Percentiles rank a stretch among this genome's conserved stretches.
Evolutionary conservation across 2,329 filamentous ascomycete genomes (phyloP).

Genomic region (Exophiala phaeomuriformis): DNA sequence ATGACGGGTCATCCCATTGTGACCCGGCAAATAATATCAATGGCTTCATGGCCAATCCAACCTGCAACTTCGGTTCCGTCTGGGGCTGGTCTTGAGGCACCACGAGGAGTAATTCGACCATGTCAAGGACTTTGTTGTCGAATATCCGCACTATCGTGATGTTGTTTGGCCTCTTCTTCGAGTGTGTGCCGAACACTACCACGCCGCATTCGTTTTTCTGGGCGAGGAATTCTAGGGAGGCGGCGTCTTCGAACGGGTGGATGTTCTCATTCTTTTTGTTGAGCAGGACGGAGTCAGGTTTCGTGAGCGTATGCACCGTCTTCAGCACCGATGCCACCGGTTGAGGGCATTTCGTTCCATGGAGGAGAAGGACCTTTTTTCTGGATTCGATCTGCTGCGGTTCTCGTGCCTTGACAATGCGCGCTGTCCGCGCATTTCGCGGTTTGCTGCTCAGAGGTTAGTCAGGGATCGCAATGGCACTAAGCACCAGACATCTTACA

Average conservation of each 20-base stretch:
- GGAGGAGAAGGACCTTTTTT: conserved; percentile 82
- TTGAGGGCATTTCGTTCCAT: conserved; percentile 77
- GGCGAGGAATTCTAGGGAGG: conserved; percentile 87
- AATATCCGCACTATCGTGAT: conserved; percentile 79
- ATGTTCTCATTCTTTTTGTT: conserved; percentile 88
- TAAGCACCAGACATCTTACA: conserved; percentile 30
- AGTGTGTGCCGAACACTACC: conserved; percentile 74
- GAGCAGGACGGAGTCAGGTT: conserved; percentile 80
- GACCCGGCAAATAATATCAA: conserved; percentile 87
- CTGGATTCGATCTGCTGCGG: conserved; percentile 84
- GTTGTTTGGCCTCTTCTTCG: conserved; percentile 92
- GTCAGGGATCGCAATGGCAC: background rate
- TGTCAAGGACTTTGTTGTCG: conserved; percentile 80
- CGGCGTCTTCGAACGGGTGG: conserved; percentile 85
- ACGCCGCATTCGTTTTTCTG: conserved; percentile 91
- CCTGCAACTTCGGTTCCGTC: conserved; percentile 56
- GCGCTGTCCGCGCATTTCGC: conserved; percentile 82
- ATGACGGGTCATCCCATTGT: conserved; percentile 73
- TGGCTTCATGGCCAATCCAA: conserved; percentile 75
- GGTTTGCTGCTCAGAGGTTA: conserved; percentile 43
- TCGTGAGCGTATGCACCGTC: conserved; percentile 77
- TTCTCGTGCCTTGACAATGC: conserved; percentile 85
- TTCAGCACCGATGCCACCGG: conserved; percentile 74
- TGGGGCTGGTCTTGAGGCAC: conserved; percentile 51
- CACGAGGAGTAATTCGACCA: conserved; percentile 84